phyloP scores from a whole-genome alignment of 108 stramenopile genomes.

The Cyclotella atomus region DNA sequence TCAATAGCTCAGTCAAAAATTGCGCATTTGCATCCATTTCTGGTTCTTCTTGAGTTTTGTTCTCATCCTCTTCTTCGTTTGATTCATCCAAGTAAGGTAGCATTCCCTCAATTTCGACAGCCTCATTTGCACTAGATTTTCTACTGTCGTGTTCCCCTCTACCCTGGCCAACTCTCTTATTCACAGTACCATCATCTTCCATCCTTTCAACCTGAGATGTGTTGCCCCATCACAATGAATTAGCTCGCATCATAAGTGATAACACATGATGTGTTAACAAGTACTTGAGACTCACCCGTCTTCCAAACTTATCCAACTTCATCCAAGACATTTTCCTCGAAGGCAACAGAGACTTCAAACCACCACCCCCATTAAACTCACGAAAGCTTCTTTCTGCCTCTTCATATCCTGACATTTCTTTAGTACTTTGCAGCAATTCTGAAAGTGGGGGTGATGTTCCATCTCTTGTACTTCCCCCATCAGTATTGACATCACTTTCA shows the following conservation, averaged over 20 bases:
- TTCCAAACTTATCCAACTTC: constrained; percentile 9
- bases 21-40: neutral
- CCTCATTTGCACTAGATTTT: neutral
- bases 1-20: neutral
- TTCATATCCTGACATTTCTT: neutral
- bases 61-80: neutral
- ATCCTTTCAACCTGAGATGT: constrained; percentile 9
- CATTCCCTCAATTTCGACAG: neutral
- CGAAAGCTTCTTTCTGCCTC: neutral
- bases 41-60: neutral
- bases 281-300: neutral
- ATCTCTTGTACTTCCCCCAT: neutral
- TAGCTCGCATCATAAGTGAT: too few species aligned
- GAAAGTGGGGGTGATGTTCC: neutral
- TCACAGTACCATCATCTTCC: constrained; percentile 27
- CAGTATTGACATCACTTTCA: neutral
- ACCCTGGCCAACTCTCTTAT: neutral
- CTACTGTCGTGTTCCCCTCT: neutral
- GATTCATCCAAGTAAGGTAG: neutral
- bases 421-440: neutral
- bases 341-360: constrained; percentile 26
- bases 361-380: neutral
- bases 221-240: too few species aligned
- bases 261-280: too few species aligned
- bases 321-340: constrained; percentile 18